phyloP scores from a whole-genome alignment of 345 rosid species.

The Durio zibethinus region DNA sequence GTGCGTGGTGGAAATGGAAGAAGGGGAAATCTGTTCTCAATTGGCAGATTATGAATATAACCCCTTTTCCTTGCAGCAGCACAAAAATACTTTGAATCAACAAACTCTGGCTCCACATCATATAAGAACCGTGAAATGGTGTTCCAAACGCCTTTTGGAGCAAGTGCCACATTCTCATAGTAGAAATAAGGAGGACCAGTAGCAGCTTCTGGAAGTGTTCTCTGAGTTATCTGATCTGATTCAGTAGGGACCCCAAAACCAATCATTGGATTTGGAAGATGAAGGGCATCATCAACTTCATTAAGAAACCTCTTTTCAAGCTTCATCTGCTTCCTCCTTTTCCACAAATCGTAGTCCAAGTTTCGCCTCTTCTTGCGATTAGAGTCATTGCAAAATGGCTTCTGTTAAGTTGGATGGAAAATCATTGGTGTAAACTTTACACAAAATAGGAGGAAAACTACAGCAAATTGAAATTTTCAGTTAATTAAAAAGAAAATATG shows the following conservation, averaged over 20 bases:
- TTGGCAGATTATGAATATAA: slow-evolving; percentile 80
- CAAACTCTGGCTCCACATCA: slow-evolving; percentile 79
- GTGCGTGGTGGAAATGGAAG: slow-evolving; percentile 69
- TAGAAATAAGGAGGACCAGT: slow-evolving; percentile 76
- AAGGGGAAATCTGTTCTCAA: slow-evolving; percentile 54
- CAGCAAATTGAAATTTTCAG: neutral
- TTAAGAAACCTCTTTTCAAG: slow-evolving; percentile 22
- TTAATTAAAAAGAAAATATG: neutral
- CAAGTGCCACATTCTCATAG: slow-evolving; percentile 87
- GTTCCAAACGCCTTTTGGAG: slow-evolving; percentile 95
- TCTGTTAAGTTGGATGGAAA: slow-evolving; percentile 28
- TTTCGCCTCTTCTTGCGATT: slow-evolving; percentile 54
- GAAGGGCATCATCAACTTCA: slow-evolving; percentile 46
- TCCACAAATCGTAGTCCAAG: slow-evolving; percentile 24
- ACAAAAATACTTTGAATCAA: slow-evolving; percentile 74
- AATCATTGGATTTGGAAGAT: slow-evolving; percentile 81
- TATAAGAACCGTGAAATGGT: slow-evolving; percentile 65
- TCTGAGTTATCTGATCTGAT: slow-evolving; percentile 18
- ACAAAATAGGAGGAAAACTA: neutral
- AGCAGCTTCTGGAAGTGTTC: slow-evolving; percentile 63
- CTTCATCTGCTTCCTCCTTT: slow-evolving; percentile 31
- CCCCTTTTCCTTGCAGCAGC: slow-evolving; percentile 95
- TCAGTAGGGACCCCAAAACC: slow-evolving; percentile 84
- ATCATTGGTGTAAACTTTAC: neutral
- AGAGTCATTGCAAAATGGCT: slow-evolving; percentile 20